Evolutionary conservation across 1,284 basidiomycete species (phyloP).

Genomic region (Cutaneotrichosporon sp.): DNA sequence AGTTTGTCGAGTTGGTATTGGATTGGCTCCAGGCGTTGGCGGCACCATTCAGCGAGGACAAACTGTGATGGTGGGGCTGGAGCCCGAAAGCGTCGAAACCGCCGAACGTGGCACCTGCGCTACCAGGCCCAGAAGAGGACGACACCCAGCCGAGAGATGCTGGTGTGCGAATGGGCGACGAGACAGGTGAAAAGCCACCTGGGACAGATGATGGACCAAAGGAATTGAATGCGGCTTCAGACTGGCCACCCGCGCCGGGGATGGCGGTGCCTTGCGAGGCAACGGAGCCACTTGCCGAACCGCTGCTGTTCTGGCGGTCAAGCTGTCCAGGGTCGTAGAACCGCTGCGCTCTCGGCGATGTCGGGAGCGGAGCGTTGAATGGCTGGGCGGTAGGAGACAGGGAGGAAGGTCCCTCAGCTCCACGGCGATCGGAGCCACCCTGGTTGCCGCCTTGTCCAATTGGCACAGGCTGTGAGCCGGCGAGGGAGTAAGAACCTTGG

Average conservation of each 20-base stretch:
- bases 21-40: constrained; percentile 32
- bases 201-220: constrained; percentile 13
- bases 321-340: constrained; percentile 20
- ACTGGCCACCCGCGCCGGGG: constrained; percentile 1
- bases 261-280: constrained; percentile 3
- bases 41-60: constrained; percentile 30
- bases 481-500: constrained; percentile 3
- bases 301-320: constrained; percentile 1
- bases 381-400: constrained; percentile 45
- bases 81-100: constrained; percentile 21
- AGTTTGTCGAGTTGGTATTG: constrained; percentile 10
- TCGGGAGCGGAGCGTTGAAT: constrained; percentile 34
- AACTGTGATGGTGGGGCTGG: constrained; percentile 12
- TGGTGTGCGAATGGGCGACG: constrained; percentile 38
- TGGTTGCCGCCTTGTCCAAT: constrained; percentile 13
- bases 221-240: constrained; percentile 13
- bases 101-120: constrained; percentile 10
- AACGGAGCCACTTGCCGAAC: neutral
- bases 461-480: constrained; percentile 14
- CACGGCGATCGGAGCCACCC: constrained; percentile 7
- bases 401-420: constrained; percentile 21
- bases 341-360: constrained; percentile 35
- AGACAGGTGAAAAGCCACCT: constrained; percentile 33
- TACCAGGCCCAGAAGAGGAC: constrained; percentile 10
- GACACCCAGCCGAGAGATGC: constrained; percentile 37